These are phyloP conservation scores for Fusarium xylarioides DNA, from an alignment of 2,329 filamentous ascomycete genomes.

Conservation along the genomic window DNA sequence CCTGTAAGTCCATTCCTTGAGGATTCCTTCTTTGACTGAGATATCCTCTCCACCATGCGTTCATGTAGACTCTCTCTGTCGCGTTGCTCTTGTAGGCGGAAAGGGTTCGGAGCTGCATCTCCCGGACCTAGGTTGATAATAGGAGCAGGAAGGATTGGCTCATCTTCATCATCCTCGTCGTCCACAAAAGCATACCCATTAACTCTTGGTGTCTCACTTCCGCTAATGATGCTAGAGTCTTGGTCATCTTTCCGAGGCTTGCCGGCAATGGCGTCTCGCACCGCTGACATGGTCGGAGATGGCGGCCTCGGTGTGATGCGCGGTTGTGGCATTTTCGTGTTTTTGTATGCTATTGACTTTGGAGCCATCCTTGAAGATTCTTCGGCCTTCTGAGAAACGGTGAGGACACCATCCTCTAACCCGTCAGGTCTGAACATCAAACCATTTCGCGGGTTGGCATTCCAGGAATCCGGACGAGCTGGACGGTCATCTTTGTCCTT, in stretches of 20 bases:
- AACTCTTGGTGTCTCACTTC: constrained; percentile 83
- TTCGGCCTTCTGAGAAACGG: constrained; percentile 74
- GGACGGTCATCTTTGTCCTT: constrained; percentile 75
- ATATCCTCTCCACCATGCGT: constrained; percentile 84
- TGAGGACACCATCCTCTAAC: constrained; percentile 67
- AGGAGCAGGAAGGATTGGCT: constrained; percentile 42
- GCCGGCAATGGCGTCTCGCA: constrained; percentile 85
- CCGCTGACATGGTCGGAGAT: constrained; percentile 84
- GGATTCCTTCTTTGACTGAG: constrained; percentile 73
- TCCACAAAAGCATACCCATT: constrained; percentile 97
- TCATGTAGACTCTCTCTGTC: constrained; percentile 84
- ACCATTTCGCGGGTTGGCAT: constrained; percentile 76
- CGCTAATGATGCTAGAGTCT: constrained; percentile 61
- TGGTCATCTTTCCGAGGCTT: constrained; percentile 69
- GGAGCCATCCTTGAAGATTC: constrained; percentile 76
- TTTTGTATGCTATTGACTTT: constrained; percentile 80
- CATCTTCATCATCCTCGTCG: constrained; percentile 68
- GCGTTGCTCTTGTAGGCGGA: constrained; percentile 78
- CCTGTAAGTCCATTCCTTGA: constrained; percentile 68
- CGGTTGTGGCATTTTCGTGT: constrained; percentile 77
- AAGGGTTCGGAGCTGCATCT: constrained; percentile 78
- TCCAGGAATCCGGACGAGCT: constrained; percentile 81
- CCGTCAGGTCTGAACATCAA: constrained; percentile 86
- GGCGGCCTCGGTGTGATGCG: constrained; percentile 61
- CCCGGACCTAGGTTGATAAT: constrained; percentile 67